Evolutionary conservation across 2,329 filamentous ascomycete genomes (phyloP), one percentile per base, ranked within the genome.

Genomic region (Exserohilum rostratum): DNA sequence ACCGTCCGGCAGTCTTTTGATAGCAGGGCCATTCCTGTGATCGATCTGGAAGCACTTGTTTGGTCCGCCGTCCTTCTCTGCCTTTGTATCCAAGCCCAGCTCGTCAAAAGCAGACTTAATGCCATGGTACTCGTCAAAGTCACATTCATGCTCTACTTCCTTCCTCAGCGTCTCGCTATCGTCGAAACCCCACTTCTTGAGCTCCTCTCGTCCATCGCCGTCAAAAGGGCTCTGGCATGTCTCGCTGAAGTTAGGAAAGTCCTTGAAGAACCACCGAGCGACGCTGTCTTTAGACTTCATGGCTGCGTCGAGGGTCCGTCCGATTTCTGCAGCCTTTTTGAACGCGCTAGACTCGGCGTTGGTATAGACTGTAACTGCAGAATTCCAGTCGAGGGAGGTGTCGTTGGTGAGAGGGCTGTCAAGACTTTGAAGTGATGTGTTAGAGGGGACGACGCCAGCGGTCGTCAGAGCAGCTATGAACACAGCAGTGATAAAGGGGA

Each of bases 31-130:
- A 39, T 55, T 40, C 10, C 46, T 27, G 30, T 61, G 59, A 12
- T 57, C 45, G 12, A 61, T 42, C 27, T 46, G 40, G 30, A 60
- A 52, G 15, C 59, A 59, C 2, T 48, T 44, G 45, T 61, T 61
- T 2, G 50, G 53, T 0, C 59, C 59, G 17, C 59, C 53, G 7
- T 57, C 44, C 9, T 45, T 51, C n/a, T 40, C 35, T 9, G 50
- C 43, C 27, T 31, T 47, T 0, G 57, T 59, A 13, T 60, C 48
- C 5, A 61, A n/a, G 0, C 54, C 51, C 0, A 60, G 33, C 11
- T 53, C 54, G 9, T 60, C 43, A 35, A 62, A 60, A 2, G 54
- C 52, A 3, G 10, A 15, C 25, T 58, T 56, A 4, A 58, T 56
- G 12, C 51, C 31, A 12, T 56, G 51, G 10, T 60, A 55, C 10